Conservation (phyloP, 2,329 filamentous ascomycete genomes). For the Colletotrichum lindemuthianum region DNA sequence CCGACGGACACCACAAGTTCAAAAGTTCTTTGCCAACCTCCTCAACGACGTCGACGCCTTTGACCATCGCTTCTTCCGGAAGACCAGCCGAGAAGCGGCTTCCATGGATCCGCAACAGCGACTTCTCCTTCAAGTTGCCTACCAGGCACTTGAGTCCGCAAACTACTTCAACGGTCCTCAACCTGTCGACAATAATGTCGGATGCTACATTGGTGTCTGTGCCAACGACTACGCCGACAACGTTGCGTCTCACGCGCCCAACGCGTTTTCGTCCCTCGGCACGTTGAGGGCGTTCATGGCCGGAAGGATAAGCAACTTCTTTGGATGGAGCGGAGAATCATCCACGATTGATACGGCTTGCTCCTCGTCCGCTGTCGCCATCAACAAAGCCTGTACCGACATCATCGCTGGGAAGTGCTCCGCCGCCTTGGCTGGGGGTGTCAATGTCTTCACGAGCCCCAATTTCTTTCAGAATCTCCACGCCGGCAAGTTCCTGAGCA, state of each 20-base stretch:
- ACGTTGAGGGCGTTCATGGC: slow-evolving; percentile 44
- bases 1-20: not conserved
- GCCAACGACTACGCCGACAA: slow-evolving; percentile 38
- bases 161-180: slow-evolving; percentile 40
- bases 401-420: slow-evolving; percentile 45
- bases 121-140: slow-evolving; percentile 45
- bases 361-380: slow-evolving; percentile 48
- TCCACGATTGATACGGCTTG: slow-evolving; percentile 51
- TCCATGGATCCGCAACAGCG: slow-evolving; percentile 47
- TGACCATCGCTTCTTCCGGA: slow-evolving; percentile 53
- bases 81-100: slow-evolving; percentile 40
- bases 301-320: slow-evolving; percentile 47
- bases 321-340: slow-evolving; percentile 48
- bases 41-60: slow-evolving; percentile 41
- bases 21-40: slow-evolving; percentile 22
- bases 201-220: slow-evolving; percentile 38
- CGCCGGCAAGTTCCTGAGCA: slow-evolving; percentile 41
- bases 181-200: slow-evolving; percentile 42
- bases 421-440: slow-evolving; percentile 51
- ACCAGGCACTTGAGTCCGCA: slow-evolving; percentile 43
- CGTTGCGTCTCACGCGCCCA: slow-evolving; percentile 36
- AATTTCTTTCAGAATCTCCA: slow-evolving; percentile 32
- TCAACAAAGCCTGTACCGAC: slow-evolving; percentile 46
- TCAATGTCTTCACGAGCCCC: slow-evolving; percentile 44
- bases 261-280: slow-evolving; percentile 41